These are phyloP conservation scores for Tubosaeta brunneosetosa DNA, from an alignment of 768 basidiomycete species.

Conservation along the genomic window DNA sequence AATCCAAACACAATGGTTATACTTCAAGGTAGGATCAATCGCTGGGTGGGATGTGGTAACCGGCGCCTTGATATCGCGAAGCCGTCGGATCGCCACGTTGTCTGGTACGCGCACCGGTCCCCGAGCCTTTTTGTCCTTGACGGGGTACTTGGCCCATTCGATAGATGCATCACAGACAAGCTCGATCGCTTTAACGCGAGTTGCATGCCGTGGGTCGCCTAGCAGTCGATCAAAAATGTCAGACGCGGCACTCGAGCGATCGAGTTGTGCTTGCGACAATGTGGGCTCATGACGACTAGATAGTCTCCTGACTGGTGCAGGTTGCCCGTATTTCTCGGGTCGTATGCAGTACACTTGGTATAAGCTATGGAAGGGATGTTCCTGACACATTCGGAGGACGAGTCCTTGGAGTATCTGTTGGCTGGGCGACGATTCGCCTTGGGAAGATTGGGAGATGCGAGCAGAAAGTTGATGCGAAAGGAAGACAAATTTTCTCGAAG, in stretches of 20 bases:
- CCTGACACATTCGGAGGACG: conserved; percentile 71
- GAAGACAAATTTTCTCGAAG: conserved; percentile 87
- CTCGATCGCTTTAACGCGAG: conserved; percentile 52
- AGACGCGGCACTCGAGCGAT: conserved; percentile 61
- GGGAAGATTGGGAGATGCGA: conserved; percentile 54
- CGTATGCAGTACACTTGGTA: conserved; percentile 83
- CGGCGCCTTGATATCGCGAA: conserved; percentile 66
- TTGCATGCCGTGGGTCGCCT: conserved; percentile 34
- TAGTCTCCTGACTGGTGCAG: conserved; percentile 34
- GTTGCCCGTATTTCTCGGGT: conserved; percentile 29
- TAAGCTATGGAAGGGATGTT: conserved; percentile 92
- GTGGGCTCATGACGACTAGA: conserved; percentile 42
- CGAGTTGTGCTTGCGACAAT: conserved; percentile 39
- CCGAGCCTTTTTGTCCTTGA: conserved; percentile 36
- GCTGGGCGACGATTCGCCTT: conserved; percentile 29
- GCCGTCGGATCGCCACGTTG: conserved; percentile 39
- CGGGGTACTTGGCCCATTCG: conserved; percentile 65
- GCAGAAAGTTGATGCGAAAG: conserved; percentile 93
- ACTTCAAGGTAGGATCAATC: conserved; percentile 65
- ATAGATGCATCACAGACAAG: conserved; percentile 60
- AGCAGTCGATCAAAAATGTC: conserved; percentile 55
- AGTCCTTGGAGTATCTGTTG: conserved; percentile 61
- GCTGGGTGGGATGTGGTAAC: conserved; percentile 71
- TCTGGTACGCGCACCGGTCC: conserved; percentile 42
- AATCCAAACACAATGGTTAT: conserved; percentile 69